These are phyloP conservation scores for Raphanus raphanistrum DNA, from an alignment of 345 rosid species.

Conservation along the genomic window DNA sequence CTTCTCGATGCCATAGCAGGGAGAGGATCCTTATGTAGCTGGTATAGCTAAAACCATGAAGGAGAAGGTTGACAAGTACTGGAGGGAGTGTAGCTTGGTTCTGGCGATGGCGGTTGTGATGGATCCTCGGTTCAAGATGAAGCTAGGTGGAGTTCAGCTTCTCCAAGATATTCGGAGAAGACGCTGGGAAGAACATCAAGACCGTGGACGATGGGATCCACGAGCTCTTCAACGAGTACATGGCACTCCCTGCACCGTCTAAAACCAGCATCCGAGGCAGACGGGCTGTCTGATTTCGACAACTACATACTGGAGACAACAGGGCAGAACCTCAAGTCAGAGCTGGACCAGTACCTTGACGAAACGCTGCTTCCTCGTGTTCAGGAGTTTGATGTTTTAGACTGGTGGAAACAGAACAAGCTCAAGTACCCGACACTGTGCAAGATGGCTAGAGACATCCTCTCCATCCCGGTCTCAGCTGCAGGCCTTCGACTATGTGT, in stretches of 20 bases:
- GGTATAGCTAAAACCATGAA: constrained; percentile 57
- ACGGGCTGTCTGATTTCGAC: constrained; percentile 82
- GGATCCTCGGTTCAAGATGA: constrained; percentile 99
- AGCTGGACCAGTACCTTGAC: constrained; percentile 85
- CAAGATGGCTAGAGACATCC: constrained; percentile 85
- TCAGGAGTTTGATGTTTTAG: constrained; percentile 74
- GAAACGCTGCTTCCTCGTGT: constrained; percentile 76
- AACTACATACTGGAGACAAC: constrained; percentile 75
- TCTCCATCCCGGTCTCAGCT: constrained; percentile 61
- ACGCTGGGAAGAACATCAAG: constrained; percentile 61
- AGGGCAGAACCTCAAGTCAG: constrained; percentile 67
- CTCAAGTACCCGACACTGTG: constrained; percentile 80
- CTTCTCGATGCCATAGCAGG: constrained; percentile 47
- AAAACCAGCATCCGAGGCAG: constrained; percentile 63
- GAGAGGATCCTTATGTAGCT: constrained; percentile 61
- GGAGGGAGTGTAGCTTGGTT: constrained; percentile 83
- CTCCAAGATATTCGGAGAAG: constrained; percentile 77
- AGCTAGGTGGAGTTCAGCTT: constrained; percentile 95
- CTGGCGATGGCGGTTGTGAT: constrained; percentile 82
- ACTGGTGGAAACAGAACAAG: constrained; percentile 94
- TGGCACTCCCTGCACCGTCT: constrained; percentile 66
- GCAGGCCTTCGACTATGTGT: constrained; percentile 56
- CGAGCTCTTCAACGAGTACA: constrained; percentile 78
- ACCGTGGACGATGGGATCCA: constrained; percentile 78
- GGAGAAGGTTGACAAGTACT: constrained; percentile 67